Percentiles rank a stretch among this genome's conserved stretches.
Evolutionary conservation across 164 flowering plant species (phyloP).

Genomic region (Umbellularia californica): DNA sequence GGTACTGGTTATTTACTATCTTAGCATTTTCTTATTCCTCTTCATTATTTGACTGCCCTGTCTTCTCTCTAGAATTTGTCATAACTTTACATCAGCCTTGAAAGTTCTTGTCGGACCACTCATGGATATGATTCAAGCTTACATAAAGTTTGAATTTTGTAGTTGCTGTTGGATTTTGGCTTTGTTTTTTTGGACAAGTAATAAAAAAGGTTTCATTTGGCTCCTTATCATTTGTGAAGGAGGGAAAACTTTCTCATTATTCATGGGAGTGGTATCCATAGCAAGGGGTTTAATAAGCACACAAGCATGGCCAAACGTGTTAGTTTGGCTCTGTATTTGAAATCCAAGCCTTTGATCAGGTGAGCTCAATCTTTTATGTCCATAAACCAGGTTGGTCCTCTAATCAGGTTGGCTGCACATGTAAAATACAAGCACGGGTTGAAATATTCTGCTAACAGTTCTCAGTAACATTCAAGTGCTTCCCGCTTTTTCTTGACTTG

Average conservation of each 20-base stretch:
- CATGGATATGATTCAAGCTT: background rate
- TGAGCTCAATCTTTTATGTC: background rate
- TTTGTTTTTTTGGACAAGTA: background rate
- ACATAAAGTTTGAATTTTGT: background rate
- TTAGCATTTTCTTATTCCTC: background rate
- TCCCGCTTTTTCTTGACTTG: no score
- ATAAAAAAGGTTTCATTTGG: background rate
- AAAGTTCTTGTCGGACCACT: background rate
- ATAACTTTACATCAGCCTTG: no score
- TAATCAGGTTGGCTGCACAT: background rate
- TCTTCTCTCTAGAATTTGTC: background rate
- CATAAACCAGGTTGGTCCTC: background rate
- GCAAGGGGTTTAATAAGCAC: background rate
- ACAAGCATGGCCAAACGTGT: background rate
- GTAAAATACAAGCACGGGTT: background rate
- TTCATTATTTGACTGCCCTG: background rate
- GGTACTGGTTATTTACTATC: conserved; percentile 31
- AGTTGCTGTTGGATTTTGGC: background rate
- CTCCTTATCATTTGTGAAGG: background rate
- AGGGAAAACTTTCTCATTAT: background rate
- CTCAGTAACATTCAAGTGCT: no score
- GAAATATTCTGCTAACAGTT: background rate
- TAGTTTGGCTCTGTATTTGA: background rate
- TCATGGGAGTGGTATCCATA: background rate
- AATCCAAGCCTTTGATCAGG: background rate